A percentile compares a stretch with the other conserved stretches of the same genome.
Evolutionary conservation across 1,139 yeast genomes (phyloP).

Genomic region (Saccharomyces hybrid): DNA sequence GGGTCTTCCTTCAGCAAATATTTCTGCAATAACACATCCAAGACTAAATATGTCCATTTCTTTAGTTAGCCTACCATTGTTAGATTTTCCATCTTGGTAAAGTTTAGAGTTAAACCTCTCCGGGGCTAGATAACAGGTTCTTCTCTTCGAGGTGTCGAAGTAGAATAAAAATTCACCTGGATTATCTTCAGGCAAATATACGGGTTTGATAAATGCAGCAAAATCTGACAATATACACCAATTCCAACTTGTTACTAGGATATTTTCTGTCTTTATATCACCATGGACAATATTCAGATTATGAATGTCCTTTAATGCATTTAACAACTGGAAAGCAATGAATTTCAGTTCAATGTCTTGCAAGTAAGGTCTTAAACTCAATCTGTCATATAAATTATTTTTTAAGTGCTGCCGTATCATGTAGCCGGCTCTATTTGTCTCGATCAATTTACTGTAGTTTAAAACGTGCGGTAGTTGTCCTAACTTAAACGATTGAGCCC

Average conservation of each 20-base stretch:
- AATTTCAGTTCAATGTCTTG: conserved; percentile 77
- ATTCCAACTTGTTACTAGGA: conserved; percentile 81
- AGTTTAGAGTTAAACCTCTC: conserved; percentile 56
- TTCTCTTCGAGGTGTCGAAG: conserved; percentile 81
- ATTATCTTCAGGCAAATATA: conserved; percentile 81
- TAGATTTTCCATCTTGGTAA: conserved; percentile 26
- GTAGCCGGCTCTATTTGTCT: conserved; percentile 90
- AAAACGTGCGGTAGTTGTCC: conserved; percentile 54
- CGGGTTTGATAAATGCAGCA: conserved; percentile 71
- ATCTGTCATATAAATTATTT: conserved; percentile 75
- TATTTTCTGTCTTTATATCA: conserved; percentile 84
- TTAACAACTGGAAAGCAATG: conserved; percentile 71
- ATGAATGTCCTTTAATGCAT: conserved; percentile 59
- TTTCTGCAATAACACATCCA: conserved; percentile 90
- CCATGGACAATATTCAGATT: conserved; percentile 65
- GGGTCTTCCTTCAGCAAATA: conserved; percentile 80
- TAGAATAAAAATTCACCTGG: conserved; percentile 92
- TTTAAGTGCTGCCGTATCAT: conserved; percentile 73
- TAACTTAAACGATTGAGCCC: conserved; percentile 32
- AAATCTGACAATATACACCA: conserved; percentile 83
- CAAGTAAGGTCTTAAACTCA: conserved; percentile 81
- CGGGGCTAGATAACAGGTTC: conserved; percentile 90
- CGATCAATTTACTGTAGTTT: conserved; percentile 67
- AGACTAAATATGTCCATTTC: conserved; percentile 84
- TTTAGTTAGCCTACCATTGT: conserved; percentile 42